These are phyloP conservation scores for Hortiboletus rubellus DNA, from an alignment of 1,284 basidiomycete genomes.

Conservation along the genomic window DNA sequence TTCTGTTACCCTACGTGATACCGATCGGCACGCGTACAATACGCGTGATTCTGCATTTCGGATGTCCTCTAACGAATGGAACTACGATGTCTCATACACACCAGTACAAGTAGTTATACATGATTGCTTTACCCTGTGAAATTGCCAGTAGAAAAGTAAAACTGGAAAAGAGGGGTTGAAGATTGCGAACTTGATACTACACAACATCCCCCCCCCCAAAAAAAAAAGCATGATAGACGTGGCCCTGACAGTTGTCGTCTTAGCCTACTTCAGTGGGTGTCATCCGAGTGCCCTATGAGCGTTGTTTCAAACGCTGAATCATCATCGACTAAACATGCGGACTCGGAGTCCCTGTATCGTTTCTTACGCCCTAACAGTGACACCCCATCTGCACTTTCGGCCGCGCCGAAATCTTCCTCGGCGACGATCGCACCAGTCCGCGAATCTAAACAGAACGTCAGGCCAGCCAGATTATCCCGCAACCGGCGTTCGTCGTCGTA, in stretches of 20 bases:
- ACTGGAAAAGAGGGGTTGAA: no score
- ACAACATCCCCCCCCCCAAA: no score
- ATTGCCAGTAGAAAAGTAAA: no score
- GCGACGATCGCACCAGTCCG: slow-evolving; percentile 64
- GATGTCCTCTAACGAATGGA: slow-evolving; percentile 1
- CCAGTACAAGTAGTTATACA: slow-evolving; percentile 1
- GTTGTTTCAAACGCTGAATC: slow-evolving; percentile 4
- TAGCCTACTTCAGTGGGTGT: background rate
- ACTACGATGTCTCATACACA: slow-evolving; percentile 6
- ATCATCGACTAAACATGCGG: no score
- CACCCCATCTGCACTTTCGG: slow-evolving; percentile 12
- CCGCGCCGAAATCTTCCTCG: slow-evolving; percentile 27
- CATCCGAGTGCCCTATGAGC: background rate
- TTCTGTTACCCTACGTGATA: slow-evolving; percentile 18
- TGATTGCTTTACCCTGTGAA: background rate
- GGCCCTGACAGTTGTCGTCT: background rate
- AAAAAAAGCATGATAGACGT: no score
- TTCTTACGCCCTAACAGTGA: slow-evolving; percentile 18
- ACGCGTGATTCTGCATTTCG: slow-evolving; percentile 6
- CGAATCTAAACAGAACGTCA: slow-evolving; percentile 58
- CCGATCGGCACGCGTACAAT: background rate
- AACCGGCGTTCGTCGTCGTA: slow-evolving; percentile 52
- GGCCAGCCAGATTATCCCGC: slow-evolving; percentile 47
- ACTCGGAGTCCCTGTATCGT: slow-evolving; percentile 9
- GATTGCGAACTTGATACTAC: no score